Evolutionary conservation across 2,329 filamentous ascomycete species (phyloP), one percentile per base, ranked within the genome.

Genomic region (Pseudogymnoascus sp.): DNA sequence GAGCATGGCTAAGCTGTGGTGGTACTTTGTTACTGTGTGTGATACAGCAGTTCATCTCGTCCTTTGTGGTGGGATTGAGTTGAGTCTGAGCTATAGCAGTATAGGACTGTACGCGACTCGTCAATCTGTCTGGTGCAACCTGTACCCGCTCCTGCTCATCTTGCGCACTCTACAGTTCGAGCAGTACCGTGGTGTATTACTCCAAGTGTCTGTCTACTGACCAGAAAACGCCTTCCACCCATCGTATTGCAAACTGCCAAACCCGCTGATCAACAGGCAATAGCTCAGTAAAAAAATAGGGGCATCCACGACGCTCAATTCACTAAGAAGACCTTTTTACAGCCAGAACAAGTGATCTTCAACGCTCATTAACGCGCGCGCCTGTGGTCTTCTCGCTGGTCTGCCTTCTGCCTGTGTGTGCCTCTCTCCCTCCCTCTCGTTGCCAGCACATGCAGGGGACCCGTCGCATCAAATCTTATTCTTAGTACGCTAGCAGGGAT

Each of bases 381-480:
- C 12, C 39, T 43, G 39, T 25, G 39, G 22, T 12, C 22, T 43
- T 3, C 14, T 4, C 7, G 39, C 6, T 18, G 39, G 16, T 43
- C 39, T 43, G 8, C 3, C 14, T 20, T n/a, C 16, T 20, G 14
- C 6, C 39, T 14, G 16, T 18, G 39, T 43, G 16, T 43, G 8
- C 2, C 22, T 18, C n/a, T 43, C 22, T 8, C 22, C 39, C 16
- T 14, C 14, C 39, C 16, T 8, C 16, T 16, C 12, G 8, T 54
- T 54, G 43, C 22, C 43, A 54, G 43, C 43, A 32, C 43, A 54
- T 54, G 43, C 28, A n/a, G 43, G n/a, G 22, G 43, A 28, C 22
- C 43, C 20, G 43, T 54, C 22, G 43, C 43, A 32, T 54, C 43
- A 28, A 54, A 54, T 54, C 43, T 54, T 54, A 54, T 28, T 28